Base-by-base conservation (phyloP, 2,329 filamentous ascomycete genomes). In the Aspergillus flavus region DNA sequence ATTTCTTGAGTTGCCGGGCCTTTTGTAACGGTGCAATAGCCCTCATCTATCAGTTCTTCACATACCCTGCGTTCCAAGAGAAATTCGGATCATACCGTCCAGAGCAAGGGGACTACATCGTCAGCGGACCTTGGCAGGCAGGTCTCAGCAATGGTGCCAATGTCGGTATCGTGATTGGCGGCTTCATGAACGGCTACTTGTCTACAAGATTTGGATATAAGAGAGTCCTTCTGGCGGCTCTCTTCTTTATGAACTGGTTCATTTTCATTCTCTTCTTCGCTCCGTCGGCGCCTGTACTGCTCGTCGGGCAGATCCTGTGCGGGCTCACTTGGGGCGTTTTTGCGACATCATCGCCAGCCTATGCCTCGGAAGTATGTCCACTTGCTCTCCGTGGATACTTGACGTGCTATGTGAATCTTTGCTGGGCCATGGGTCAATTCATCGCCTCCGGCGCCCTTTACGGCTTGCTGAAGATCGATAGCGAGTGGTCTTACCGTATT, bases 181-280 rank as follows among this genome's bases (percentile, higher is more conserved):
- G 74, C 28, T 63, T 75, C 21, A 41, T 76, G 53, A 74, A 71
- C 34, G 74, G 74, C 55, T 73, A 68, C 45, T 55, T 71, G 34
- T 69, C 69, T 6, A 72, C 73, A 6, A 59, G 64, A 54, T 75
- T 67, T 64, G 84, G 84, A 1, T 81, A 83, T 57, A 78, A 81
- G 52, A 75, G 73, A 58, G 79, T 82, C 0, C 76, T 84, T 68
- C 79, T 85, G 50, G 63, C 68, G 36, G 76, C 76, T 4, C 75
- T 85, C n/a, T 72, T 73, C 23, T 77, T 76, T 64, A 70, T 85
- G 36, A 71, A 74, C 6, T 77, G 68, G 11, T 82, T 82, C 65
- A 79, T 85, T 68, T 85, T 84, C 66, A 75, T 85, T 62, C 75
- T 78, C 36, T 82, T 85, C 74, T 85, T 85, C 58, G 81, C 83